Evolutionary conservation across 2,329 filamentous ascomycete genomes (phyloP).

Genomic region (Alternaria ventricosa): DNA sequence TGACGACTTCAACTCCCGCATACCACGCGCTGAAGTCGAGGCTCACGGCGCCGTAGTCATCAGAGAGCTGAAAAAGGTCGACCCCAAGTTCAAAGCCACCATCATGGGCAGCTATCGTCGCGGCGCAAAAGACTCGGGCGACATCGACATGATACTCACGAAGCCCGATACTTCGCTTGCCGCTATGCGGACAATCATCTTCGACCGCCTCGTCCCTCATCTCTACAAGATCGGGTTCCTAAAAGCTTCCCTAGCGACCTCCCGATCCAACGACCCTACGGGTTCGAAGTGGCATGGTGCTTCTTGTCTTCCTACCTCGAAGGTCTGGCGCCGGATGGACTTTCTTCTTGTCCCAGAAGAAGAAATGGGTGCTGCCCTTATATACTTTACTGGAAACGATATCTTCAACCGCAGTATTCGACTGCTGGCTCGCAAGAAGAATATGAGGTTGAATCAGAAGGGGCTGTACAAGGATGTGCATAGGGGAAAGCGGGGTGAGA

Average conservation of each 20-base stretch:
- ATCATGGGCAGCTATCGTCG: conserved; percentile 86
- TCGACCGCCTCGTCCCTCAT: conserved; percentile 67
- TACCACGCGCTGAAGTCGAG: conserved; percentile 78
- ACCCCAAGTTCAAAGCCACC: conserved; percentile 71
- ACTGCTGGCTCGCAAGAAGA: conserved; percentile 77
- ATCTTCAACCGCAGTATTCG: conserved; percentile 91
- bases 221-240: conserved; percentile 71
- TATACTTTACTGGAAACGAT: conserved; percentile 97
- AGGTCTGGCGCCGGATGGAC: conserved; percentile 80
- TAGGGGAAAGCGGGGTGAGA: conserved; percentile 63
- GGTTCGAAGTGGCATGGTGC: conserved; percentile 91
- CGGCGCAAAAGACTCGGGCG: conserved; percentile 74
- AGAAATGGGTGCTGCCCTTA: conserved; percentile 81
- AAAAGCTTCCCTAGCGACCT: conserved; percentile 70
- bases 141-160: conserved; percentile 86
- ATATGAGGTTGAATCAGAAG: conserved; percentile 83
- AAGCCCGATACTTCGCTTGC: conserved; percentile 62
- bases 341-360: conserved; percentile 80
- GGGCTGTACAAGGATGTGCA: conserved; percentile 78
- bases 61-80: conserved; percentile 64
- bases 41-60: conserved; percentile 71
- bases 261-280: conserved; percentile 52
- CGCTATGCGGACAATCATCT: conserved; percentile 66
- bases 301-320: conserved; percentile 68
- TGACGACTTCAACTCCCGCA: conserved; percentile 77